Evolutionary conservation across 495 filamentous ascomycete species (phyloP), one percentile per base, ranked within the genome.

Genomic region (Aspergillus sclerotioniger): DNA sequence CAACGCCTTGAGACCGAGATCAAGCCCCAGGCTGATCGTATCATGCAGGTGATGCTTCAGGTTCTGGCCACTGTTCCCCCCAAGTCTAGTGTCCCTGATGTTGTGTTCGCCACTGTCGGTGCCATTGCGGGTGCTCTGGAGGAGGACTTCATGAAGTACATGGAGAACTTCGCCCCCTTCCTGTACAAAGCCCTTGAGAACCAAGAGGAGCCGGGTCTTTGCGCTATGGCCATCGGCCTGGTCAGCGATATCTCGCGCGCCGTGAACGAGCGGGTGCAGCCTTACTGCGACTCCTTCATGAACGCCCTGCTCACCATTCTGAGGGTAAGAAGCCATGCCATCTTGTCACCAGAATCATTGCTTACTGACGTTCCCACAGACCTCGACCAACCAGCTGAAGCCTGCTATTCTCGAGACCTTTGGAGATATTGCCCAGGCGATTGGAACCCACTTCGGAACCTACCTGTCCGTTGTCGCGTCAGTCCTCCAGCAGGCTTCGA

Each of bases 331-430:
- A 67, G 75, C 69, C 76, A 72, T 44, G 58, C 58, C 29, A 5
- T 31, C 28, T 51, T 17, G 46, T 3, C 10, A 15, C 7, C 5
- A 15, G 25, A 33, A 39, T 45, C n/a, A 6, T n/a, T 15, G 59
- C 86, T 81, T 87, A 82, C 73, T 49, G 79, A 83, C 32, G 15
- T 21, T 53, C 20, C 16, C 29, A n/a, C 53, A 73, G 66, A 73
- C 70, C 29, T 83, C 95, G 21, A 89, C 90, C 59, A 96, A 98
- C 72, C 92, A 96, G 71, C 94, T 98, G 73, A 97, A 97, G 81
- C 94, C 94, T 32, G 92, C 95, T 13, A 98, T 98, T 57, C 83
- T 98, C 17, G 93, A 98, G 71, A 96, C 90, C 66, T 98, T 98
- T 69, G 95, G 94, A 54, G 94, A 98, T 71, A 96, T 98, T 73